Base-by-base conservation (phyloP, 345 rosid genomes). In the Melaleuca quinquenervia region DNA sequence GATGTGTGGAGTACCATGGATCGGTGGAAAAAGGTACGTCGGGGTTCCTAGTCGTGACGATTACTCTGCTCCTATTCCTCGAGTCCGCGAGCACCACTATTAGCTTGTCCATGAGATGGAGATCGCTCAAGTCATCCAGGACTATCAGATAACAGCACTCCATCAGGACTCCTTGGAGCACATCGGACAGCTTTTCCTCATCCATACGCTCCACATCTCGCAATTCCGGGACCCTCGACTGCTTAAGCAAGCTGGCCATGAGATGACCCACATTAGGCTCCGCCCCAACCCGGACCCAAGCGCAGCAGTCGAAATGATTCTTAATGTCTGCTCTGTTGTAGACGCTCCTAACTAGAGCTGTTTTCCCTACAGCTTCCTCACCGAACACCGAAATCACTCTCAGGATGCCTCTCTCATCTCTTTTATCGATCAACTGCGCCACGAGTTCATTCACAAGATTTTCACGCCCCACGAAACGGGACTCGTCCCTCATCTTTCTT, bases 101-200 rank as follows among this genome's bases (percentile, higher is more conserved):
- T 8, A 85, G 54, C 49, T 52, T 15, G 15, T 74, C 83, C 64
- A 78, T 62, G 51, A 85, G 14, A 20, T 8, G 22, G 29, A 74
- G 36, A 52, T 74, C 11, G 8, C 24, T 6, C 32, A 27, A 84
- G 52, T 86, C 87, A 55, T 58, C 85, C 13, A 41, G 52, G 3
- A 84, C 83, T 11, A 89, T 60, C 15, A 90, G 55, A 62, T 78
- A 87, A 87, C 88, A 76, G 32, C 86, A 88, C 48, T 53, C 49
- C 7, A 26, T 45, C n/a, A 44, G 58, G 44, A 41, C 10, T 52
- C 51, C 4, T 41, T 85, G 83, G 52, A 84, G 41, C 51, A 12
- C 64, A 7, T 18, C 15, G 44, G 83, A 50, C 27, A 62, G 48
- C 50, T 62, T 21, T 8, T 60, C 8, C 14, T 45, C 56, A 5